Conservation (phyloP, 2,329 filamentous ascomycete species). For the Colletotrichum eleusines region DNA sequence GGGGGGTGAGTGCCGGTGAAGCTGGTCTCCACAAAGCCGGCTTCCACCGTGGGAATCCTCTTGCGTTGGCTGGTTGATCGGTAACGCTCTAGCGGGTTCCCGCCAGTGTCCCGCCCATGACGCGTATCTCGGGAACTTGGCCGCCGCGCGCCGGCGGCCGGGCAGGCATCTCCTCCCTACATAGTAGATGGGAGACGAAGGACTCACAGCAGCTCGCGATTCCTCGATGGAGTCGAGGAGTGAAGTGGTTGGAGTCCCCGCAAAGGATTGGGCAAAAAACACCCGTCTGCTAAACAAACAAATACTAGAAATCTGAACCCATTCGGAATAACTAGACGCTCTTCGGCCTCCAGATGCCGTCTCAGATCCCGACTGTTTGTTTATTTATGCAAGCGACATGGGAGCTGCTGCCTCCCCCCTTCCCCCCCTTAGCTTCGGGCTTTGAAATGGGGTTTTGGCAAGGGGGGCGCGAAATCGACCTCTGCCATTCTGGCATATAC, state of each 20-base stretch:
- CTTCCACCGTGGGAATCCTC: background rate
- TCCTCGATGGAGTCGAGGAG: background rate
- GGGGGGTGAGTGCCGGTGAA: background rate
- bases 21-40: background rate
- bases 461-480: background rate
- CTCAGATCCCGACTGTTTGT: background rate
- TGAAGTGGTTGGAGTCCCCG: background rate
- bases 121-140: background rate
- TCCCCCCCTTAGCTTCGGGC: background rate
- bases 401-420: background rate
- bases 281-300: slow-evolving; percentile 14
- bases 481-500: slow-evolving; percentile 10
- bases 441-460: background rate
- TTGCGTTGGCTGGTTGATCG: background rate
- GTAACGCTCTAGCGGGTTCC: too few species aligned
- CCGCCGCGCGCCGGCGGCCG: too few species aligned
- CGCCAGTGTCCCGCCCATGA: background rate
- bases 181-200: background rate
- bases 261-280: background rate
- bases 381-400: background rate
- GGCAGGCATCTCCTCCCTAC: too few species aligned
- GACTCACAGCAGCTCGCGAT: background rate
- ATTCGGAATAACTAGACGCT: background rate
- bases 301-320: slow-evolving; percentile 17
- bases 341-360: too few species aligned